phyloP scores from a whole-genome alignment of 2,329 filamentous ascomycete species.

The Nakataea oryzae region DNA sequence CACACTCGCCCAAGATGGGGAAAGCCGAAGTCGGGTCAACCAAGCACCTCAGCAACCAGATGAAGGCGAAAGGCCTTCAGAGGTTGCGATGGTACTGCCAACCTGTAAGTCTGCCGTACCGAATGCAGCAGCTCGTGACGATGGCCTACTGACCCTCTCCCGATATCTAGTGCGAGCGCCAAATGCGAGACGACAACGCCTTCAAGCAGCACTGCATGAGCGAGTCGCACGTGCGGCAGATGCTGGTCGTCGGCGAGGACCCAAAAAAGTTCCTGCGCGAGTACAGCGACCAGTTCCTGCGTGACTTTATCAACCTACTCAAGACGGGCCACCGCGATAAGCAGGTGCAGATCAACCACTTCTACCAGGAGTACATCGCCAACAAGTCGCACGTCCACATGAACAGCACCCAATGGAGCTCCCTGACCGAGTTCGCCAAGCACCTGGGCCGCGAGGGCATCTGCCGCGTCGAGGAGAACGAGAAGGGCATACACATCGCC shows the following conservation, averaged over 20 bases:
- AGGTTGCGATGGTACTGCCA: conserved; percentile 87
- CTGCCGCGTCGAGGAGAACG: conserved; percentile 80
- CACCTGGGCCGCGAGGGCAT: conserved; percentile 77
- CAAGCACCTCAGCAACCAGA: conserved; percentile 84
- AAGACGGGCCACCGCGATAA: conserved; percentile 86
- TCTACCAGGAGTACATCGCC: conserved; percentile 89
- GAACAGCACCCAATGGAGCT: conserved; percentile 86
- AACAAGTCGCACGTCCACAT: conserved; percentile 86
- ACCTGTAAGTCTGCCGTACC: no score
- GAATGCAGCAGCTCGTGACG: no score
- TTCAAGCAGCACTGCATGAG: conserved; percentile 83
- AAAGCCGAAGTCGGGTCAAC: conserved; percentile 86
- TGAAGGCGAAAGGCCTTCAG: conserved; percentile 72
- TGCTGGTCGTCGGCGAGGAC: conserved; percentile 80
- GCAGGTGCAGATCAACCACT: conserved; percentile 76
- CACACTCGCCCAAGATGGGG: conserved; percentile 52
- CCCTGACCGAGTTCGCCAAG: conserved; percentile 83
- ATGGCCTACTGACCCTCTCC: no score
- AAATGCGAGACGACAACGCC: conserved; percentile 72
- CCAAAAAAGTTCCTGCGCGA: conserved; percentile 74
- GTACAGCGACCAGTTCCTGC: conserved; percentile 69
- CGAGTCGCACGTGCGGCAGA: conserved; percentile 82
- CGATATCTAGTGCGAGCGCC: conserved; percentile 72
- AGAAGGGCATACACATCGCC: conserved; percentile 73
- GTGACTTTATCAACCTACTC: conserved; percentile 68